A percentile compares a stretch with the other conserved stretches of the same genome.
Conservation (phyloP, 2,329 filamentous ascomycete genomes). For the Arachnopeziza araneosa region DNA sequence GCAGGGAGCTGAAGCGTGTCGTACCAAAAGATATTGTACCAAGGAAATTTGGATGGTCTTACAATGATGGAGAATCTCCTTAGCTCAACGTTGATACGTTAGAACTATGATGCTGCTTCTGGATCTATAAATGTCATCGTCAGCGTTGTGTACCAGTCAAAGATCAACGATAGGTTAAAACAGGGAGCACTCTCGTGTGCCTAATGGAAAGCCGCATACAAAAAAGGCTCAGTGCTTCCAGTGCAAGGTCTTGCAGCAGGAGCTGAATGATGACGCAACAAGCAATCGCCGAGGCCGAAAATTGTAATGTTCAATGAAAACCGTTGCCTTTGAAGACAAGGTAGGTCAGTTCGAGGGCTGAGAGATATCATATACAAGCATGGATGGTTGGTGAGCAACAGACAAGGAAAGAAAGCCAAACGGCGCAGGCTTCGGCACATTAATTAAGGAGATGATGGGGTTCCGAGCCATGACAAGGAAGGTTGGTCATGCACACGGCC, state of each 20-base stretch:
- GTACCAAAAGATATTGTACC: background rate
- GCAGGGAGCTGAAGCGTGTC: background rate
- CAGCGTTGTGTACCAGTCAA: constrained; percentile 5
- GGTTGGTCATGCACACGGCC: constrained; percentile 25
- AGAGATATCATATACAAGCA: constrained; percentile 25
- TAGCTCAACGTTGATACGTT: background rate
- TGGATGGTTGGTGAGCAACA: constrained; percentile 22
- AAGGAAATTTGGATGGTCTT: background rate
- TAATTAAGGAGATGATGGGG: constrained; percentile 20
- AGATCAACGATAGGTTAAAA: constrained; percentile 3
- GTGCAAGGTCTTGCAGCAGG: constrained; percentile 9
- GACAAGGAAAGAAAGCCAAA: constrained; percentile 8
- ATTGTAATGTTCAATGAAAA: constrained; percentile 6
- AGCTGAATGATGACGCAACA: constrained; percentile 16
- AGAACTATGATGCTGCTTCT: background rate
- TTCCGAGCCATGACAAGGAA: constrained; percentile 14
- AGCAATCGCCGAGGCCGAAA: constrained; percentile 16
- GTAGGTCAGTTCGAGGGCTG: constrained; percentile 16
- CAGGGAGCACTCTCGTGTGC: constrained; percentile 8
- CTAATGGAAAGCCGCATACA: constrained; percentile 15
- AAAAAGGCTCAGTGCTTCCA: constrained; percentile 1
- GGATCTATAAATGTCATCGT: constrained; percentile 1
- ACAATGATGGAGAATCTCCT: background rate
- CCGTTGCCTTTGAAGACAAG: constrained; percentile 18
- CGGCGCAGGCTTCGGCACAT: constrained; percentile 19